Conservation (phyloP, 73 alveolate species). For the Breviolum minutum region DNA sequence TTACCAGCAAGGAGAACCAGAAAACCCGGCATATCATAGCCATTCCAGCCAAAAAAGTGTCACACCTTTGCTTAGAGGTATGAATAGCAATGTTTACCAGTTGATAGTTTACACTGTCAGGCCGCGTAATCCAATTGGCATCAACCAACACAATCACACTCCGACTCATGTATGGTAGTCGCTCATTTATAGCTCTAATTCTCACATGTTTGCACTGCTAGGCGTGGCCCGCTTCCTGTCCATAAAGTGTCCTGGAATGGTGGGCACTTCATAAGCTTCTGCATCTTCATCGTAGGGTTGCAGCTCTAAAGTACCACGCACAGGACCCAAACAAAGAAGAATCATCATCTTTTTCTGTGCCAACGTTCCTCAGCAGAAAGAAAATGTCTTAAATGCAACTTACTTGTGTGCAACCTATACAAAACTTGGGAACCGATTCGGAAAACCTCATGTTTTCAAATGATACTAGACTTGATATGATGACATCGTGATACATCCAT, state of each 20-base stretch:
- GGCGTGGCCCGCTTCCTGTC: too few relatives aligned
- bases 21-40: not conserved
- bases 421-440: not conserved
- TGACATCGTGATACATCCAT: too few relatives aligned
- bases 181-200: too few relatives aligned
- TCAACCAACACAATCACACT: too few relatives aligned
- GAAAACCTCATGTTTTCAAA: too few relatives aligned
- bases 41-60: too few relatives aligned
- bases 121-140: too few relatives aligned
- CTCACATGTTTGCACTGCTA: too few relatives aligned
- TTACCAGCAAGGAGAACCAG: not conserved
- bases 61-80: too few relatives aligned
- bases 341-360: slow-evolving; percentile 76
- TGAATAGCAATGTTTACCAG: too few relatives aligned
- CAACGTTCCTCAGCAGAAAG: slow-evolving; percentile 10
- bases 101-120: too few relatives aligned
- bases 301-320: slow-evolving; percentile 76
- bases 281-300: slow-evolving; percentile 87
- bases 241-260: slow-evolving; percentile 46
- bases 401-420: not conserved
- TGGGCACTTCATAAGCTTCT: slow-evolving; percentile 65
- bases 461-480: not conserved
- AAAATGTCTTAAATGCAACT: not conserved
- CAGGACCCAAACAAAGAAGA: slow-evolving; percentile 79
- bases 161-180: too few relatives aligned